These are phyloP conservation scores for Debaryomyces subglobosus DNA, from an alignment of 1,139 yeast species.

Conservation along the genomic window DNA sequence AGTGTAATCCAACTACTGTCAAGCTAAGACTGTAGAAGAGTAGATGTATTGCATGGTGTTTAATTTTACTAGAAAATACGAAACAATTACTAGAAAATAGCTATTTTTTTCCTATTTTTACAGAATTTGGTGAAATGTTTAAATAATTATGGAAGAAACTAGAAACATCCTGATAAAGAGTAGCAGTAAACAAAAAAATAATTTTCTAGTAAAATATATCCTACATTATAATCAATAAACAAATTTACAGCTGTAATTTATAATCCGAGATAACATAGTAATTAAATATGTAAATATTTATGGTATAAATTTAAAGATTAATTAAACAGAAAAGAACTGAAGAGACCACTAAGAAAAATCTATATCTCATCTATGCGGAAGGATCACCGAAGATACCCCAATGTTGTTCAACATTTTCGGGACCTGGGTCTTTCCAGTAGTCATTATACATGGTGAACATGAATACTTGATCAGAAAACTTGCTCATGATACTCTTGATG, in stretches of 20 bases:
- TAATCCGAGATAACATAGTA: background rate
- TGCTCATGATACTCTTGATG: constrained; percentile 53
- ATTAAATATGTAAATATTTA: background rate
- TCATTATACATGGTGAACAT: constrained; percentile 77
- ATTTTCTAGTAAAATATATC: too few relatives aligned
- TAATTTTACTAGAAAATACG: too few relatives aligned
- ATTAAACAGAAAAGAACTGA: constrained; percentile 1
- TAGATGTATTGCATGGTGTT: background rate
- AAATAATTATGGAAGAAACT: background rate
- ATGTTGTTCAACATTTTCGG: constrained; percentile 67
- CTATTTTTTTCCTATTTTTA: background rate
- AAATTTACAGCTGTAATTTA: background rate
- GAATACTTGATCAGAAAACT: constrained; percentile 58
- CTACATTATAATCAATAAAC: background rate
- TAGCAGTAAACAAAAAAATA: too few relatives aligned
- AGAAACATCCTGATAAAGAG: background rate
- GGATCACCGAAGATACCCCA: constrained; percentile 63
- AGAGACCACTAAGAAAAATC: background rate
- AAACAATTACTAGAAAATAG: too few relatives aligned
- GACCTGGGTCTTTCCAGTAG: constrained; percentile 76
- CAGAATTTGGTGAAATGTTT: background rate
- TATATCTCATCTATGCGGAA: constrained; percentile 13
- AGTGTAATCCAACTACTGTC: background rate
- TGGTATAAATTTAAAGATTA: constrained; percentile 2
- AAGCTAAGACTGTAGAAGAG: background rate